Evolutionary conservation across 805 yeast genomes (phyloP).

Genomic region (Cyberlindnera mrakii): DNA sequence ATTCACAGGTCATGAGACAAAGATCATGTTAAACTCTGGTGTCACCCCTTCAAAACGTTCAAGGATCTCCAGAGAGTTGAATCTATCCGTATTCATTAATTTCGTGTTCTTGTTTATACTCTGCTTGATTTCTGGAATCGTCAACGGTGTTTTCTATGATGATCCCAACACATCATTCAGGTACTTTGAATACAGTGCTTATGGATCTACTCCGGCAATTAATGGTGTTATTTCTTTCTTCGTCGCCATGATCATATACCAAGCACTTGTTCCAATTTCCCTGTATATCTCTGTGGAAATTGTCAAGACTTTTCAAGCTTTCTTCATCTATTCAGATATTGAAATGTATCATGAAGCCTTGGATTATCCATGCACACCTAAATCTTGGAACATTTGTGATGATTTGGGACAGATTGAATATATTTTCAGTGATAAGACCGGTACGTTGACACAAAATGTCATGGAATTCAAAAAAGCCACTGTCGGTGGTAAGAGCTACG

Average conservation of each 20-base stretch:
- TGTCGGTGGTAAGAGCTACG: constrained; percentile 65
- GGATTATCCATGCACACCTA: constrained; percentile 80
- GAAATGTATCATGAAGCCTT: constrained; percentile 60
- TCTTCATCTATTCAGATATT: constrained; percentile 69
- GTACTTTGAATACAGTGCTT: constrained; percentile 60
- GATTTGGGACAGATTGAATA: constrained; percentile 83
- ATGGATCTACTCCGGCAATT: constrained; percentile 55
- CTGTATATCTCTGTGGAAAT: constrained; percentile 77
- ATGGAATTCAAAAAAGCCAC: constrained; percentile 85
- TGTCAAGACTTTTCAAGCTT: constrained; percentile 76
- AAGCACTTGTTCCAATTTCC: constrained; percentile 77
- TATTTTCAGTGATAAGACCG: constrained; percentile 79
- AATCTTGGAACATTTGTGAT: constrained; percentile 80
- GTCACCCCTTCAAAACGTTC: constrained; percentile 72
- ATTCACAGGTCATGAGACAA: constrained; percentile 74
- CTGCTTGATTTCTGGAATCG: constrained; percentile 63
- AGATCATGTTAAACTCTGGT: constrained; percentile 77
- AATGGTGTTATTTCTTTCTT: constrained; percentile 71
- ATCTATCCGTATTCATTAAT: constrained; percentile 62
- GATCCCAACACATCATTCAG: constrained; percentile 43
- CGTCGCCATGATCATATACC: constrained; percentile 71
- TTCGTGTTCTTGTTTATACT: constrained; percentile 55
- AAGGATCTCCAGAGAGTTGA: constrained; percentile 67
- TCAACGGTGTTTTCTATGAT: constrained; percentile 64
- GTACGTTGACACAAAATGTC: constrained; percentile 74